Conservation (phyloP, 352 stramenopile species). For the Phytophthora macrochlamydospora region DNA sequence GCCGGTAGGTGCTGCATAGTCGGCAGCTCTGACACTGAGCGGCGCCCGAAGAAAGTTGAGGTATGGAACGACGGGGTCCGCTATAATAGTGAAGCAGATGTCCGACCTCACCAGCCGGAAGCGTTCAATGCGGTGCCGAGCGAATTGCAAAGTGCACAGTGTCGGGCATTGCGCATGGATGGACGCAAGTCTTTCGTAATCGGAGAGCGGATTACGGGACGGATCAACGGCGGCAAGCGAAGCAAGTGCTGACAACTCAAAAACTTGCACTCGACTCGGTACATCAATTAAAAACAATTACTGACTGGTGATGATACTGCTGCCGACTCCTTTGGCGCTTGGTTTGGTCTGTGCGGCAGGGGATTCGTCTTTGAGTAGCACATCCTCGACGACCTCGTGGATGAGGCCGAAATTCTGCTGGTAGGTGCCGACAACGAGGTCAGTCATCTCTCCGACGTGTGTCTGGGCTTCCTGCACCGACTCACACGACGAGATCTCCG, state of each 20-base stretch:
- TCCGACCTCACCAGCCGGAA: background rate
- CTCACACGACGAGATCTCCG: slow-evolving; percentile 23
- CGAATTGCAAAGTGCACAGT: background rate
- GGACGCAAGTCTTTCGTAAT: background rate
- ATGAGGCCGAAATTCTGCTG: slow-evolving; percentile 22
- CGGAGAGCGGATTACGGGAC: background rate
- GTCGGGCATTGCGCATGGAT: background rate
- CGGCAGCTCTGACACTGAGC: background rate
- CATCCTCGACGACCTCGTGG: slow-evolving; percentile 25
- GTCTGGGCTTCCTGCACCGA: slow-evolving; percentile 25
- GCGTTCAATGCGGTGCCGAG: background rate
- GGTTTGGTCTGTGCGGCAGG: background rate
- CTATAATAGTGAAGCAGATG: background rate
- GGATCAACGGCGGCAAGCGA: background rate
- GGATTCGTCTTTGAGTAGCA: slow-evolving; percentile 11
- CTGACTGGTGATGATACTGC: background rate
- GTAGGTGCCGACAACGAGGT: slow-evolving; percentile 35
- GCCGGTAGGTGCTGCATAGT: slow-evolving; percentile 11
- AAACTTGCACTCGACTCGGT: too few relatives aligned
- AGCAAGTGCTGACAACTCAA: too few relatives aligned
- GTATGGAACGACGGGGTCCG: background rate
- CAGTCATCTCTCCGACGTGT: slow-evolving; percentile 31
- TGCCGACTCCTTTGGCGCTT: background rate
- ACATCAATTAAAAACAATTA: background rate
- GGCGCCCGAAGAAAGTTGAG: background rate